Conservation (phyloP, 2,329 filamentous ascomycete species). For the Lecanosticta acicola region DNA sequence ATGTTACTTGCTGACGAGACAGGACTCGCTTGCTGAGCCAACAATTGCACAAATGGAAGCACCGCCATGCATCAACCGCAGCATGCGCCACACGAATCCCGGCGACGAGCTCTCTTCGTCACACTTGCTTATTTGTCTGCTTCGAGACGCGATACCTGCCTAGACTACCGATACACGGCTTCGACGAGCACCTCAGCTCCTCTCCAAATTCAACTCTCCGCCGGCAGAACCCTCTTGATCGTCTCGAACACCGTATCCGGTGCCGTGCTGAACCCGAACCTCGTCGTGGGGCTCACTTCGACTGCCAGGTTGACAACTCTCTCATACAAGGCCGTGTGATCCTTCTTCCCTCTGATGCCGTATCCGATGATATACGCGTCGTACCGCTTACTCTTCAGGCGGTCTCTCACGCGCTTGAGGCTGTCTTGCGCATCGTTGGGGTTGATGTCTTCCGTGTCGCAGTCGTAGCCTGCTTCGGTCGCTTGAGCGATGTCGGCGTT, state of each 20-base stretch:
- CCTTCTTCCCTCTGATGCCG: conserved; percentile 13
- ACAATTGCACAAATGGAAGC: too few relatives aligned
- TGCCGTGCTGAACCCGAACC: conserved; percentile 11
- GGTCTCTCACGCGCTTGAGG: conserved; percentile 2
- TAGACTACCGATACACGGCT: too few relatives aligned
- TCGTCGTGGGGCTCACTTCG: conserved; percentile 8
- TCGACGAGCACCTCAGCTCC: too few relatives aligned
- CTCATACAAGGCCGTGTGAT: conserved; percentile 17
- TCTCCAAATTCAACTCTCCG: background rate
- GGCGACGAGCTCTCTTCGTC: too few relatives aligned
- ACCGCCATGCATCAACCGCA: too few relatives aligned
- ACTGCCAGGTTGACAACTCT: conserved; percentile 11
- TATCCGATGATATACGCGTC: conserved; percentile 15
- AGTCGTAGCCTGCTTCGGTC: conserved; percentile 10
- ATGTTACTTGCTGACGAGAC: too few relatives aligned
- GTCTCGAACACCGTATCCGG: conserved; percentile 14
- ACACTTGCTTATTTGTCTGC: too few relatives aligned
- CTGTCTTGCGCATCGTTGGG: conserved; percentile 3
- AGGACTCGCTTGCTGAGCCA: too few relatives aligned
- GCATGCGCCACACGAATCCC: too few relatives aligned
- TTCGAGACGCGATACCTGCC: too few relatives aligned
- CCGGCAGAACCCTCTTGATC: conserved; percentile 10
- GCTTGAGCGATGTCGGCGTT: background rate
- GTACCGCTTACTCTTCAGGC: conserved; percentile 5
- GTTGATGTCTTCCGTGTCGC: conserved; percentile 10